Percentiles rank a stretch among this genome's conserved stretches.
phyloP scores from a whole-genome alignment of 2,329 filamentous ascomycete genomes.

The Cercospora sojina region DNA sequence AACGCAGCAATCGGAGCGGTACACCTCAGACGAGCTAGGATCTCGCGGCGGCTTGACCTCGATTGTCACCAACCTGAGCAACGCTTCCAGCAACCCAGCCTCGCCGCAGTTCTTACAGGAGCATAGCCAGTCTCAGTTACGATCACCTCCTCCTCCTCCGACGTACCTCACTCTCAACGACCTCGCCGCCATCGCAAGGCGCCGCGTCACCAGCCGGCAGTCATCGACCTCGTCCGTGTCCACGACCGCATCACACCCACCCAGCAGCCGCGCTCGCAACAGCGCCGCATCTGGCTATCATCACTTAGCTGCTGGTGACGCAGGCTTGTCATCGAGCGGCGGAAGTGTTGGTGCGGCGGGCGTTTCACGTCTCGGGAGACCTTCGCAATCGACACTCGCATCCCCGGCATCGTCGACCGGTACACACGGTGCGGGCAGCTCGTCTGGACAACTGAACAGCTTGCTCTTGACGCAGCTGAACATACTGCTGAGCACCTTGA shows the following conservation, averaged over 20 bases:
- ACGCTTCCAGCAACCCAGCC: slow-evolving; percentile 4
- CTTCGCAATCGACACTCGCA: slow-evolving; percentile 57
- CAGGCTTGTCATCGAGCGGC: slow-evolving; percentile 54
- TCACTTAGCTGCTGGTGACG: slow-evolving; percentile 56
- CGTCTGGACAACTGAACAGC: slow-evolving; percentile 65
- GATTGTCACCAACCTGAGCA: slow-evolving; percentile 11
- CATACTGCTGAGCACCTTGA: slow-evolving; percentile 88
- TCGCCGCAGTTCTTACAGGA: slow-evolving; percentile 1
- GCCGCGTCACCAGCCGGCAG: slow-evolving; percentile 54
- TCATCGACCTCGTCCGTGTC: slow-evolving; percentile 58
- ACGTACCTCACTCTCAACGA: slow-evolving; percentile 53
- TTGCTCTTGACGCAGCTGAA: slow-evolving; percentile 95
- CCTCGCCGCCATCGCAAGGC: slow-evolving; percentile 48
- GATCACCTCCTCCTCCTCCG: slow-evolving; percentile 5
- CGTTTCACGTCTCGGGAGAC: slow-evolving; percentile 57
- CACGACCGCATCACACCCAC: slow-evolving; percentile 54
- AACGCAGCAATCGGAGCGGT: slow-evolving; percentile 11
- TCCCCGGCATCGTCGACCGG: slow-evolving; percentile 54
- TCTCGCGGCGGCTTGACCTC: slow-evolving; percentile 13
- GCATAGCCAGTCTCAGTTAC: not conserved
- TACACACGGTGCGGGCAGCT: slow-evolving; percentile 42
- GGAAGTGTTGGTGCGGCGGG: slow-evolving; percentile 53
- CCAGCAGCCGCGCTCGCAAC: slow-evolving; percentile 56
- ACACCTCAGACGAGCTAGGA: slow-evolving; percentile 12
- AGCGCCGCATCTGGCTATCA: slow-evolving; percentile 55